Conservation (phyloP, 1,284 basidiomycete species). For the Rhizopogon hawkerae region DNA sequence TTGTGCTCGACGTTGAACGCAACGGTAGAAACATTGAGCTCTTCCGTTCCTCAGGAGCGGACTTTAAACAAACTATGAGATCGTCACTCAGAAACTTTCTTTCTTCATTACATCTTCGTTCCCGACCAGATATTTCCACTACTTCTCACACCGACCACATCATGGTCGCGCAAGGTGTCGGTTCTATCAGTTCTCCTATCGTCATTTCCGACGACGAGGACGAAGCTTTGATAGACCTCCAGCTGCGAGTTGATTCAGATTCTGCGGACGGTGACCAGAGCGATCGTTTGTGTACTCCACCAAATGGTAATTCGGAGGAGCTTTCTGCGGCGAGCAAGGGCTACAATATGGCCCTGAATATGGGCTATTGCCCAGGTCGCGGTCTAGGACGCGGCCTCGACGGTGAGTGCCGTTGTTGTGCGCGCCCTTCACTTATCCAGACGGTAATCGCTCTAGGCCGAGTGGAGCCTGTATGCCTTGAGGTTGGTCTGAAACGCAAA, state of each 20-base stretch:
- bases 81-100: conserved; percentile 1
- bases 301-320: conserved; percentile 2
- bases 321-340: conserved; percentile 5
- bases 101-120: conserved; percentile 1
- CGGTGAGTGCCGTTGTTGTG: conserved; percentile 6
- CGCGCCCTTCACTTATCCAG: conserved; percentile 8
- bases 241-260: conserved; percentile 9
- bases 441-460: conserved; percentile 4
- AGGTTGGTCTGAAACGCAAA: conserved; percentile 8
- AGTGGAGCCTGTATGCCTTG: conserved; percentile 9
- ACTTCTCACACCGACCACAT: conserved; percentile 1
- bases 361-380: conserved; percentile 11
- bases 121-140: neutral
- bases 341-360: conserved; percentile 9
- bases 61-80: conserved; percentile 9
- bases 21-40: neutral
- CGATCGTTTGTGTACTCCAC: neutral
- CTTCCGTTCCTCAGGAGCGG: conserved; percentile 2
- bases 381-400: conserved; percentile 10
- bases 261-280: conserved; percentile 1
- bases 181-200: conserved; percentile 31
- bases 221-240: conserved; percentile 11
- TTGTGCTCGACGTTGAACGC: conserved; percentile 1
- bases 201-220: conserved; percentile 37
- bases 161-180: conserved; percentile 15